Evolutionary conservation across 441 rosid genomes (phyloP), one percentile per base, ranked within the genome.

Genomic region (Melianthus villosus): DNA sequence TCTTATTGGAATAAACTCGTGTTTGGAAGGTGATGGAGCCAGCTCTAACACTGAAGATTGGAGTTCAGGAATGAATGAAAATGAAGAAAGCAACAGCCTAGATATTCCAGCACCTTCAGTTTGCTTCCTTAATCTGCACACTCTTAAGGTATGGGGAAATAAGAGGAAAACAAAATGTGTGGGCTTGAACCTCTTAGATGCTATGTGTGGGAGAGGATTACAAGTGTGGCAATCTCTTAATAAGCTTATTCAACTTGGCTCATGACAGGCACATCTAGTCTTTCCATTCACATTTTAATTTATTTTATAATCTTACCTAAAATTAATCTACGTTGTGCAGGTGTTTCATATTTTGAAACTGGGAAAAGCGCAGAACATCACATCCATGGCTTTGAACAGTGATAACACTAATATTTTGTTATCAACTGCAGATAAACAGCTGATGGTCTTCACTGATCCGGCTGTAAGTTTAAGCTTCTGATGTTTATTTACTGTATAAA

Each of bases 371-470:
- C 91, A 85, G 67, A 82, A 85, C 64, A 85, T 91, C 40, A 78
- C 93, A 17, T 74, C 99, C 17, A 40, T 85, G 68, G 75, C 93
- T 27, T 62, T 85, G 14, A 85, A 68, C 67, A 53, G 50, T 47
- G 96, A 91, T 56, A 75, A 75, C 59, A 85, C 96, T 15, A 85
- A 82, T 70, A 85, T 91, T 34, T 53, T 91, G 60, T 91, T 85
- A 38, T 85, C 99, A 42, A 85, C 99, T 33, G 82, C 67, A 25
- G 92, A 91, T 65, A 85, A 72, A 59, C 91, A 82, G 71, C 49
- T 91, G 78, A 69, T 82, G 44, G 64, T 91, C 53, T 91, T 79
- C 75, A 82, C 96, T 1, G 93, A 91, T 64, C 99, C 96, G 25
- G 74, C 89, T 32, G 99, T 91, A 71, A 77, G 96, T 73, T 34